Conservation (phyloP, 805 yeast genomes). For the Sugiyamaella floridensis region DNA sequence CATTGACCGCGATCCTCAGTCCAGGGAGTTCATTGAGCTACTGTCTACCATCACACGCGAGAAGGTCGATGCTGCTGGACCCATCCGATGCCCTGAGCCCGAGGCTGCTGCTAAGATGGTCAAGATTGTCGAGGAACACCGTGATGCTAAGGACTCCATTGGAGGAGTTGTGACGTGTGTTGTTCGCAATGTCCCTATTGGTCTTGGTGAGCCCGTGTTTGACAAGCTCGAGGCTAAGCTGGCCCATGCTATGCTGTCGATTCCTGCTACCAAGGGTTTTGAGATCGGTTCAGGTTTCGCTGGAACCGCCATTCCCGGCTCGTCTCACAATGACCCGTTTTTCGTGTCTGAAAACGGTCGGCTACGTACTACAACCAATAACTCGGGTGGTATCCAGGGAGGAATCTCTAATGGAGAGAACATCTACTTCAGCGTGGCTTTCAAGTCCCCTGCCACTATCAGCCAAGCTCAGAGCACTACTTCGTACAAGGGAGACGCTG, state of each 20-base stretch:
- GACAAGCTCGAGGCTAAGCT: constrained; percentile 92
- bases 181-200: constrained; percentile 84
- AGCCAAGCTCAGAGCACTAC: constrained; percentile 87
- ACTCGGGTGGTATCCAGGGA: constrained; percentile 97
- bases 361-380: constrained; percentile 81
- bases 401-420: constrained; percentile 96
- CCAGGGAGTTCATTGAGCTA: constrained; percentile 56
- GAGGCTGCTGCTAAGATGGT: constrained; percentile 70
- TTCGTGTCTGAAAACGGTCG: constrained; percentile 51
- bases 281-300: constrained; percentile 95
- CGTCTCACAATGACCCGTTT: constrained; percentile 89
- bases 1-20: constrained; percentile 66
- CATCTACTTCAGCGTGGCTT: constrained; percentile 90
- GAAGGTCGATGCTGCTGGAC: constrained; percentile 78
- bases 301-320: constrained; percentile 87
- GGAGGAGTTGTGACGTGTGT: constrained; percentile 99
- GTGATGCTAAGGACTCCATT: constrained; percentile 84
- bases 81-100: constrained; percentile 88
- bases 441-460: constrained; percentile 97
- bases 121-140: constrained; percentile 75
- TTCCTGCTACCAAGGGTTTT: constrained; percentile 97
- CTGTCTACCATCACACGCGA: constrained; percentile 79
- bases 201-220: constrained; percentile 97
- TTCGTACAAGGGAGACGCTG: constrained; percentile 80
- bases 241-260: constrained; percentile 96